Evolutionary conservation across 495 filamentous ascomycete genomes (phyloP).

Genomic region (Penicillium cataractarum): DNA sequence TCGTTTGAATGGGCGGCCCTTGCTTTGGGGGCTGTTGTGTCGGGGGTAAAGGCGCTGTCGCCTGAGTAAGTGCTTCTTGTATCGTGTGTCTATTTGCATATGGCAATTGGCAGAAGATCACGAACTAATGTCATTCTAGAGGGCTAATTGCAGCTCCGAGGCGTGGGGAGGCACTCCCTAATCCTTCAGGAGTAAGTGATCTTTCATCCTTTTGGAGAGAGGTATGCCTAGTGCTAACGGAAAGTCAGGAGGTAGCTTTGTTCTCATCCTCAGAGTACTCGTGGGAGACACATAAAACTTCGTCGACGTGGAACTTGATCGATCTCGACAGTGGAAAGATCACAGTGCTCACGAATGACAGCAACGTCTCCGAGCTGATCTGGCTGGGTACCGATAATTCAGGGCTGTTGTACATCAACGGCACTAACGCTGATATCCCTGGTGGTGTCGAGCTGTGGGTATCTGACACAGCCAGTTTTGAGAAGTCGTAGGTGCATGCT

Average conservation of each 20-base stretch:
- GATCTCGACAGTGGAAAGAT: conserved; percentile 44
- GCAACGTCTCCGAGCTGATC: conserved; percentile 48
- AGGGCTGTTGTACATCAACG: conserved; percentile 51
- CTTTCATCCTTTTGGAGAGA: background rate
- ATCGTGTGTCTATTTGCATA: background rate
- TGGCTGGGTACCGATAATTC: conserved; percentile 48
- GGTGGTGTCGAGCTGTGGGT: conserved; percentile 50
- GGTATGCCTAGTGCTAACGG: background rate
- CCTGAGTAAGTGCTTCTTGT: conserved; percentile 18
- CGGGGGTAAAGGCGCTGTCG: conserved; percentile 20
- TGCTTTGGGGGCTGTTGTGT: conserved; percentile 17
- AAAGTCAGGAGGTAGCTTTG: conserved; percentile 29
- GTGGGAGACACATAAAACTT: conserved; percentile 42
- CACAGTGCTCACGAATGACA: conserved; percentile 41
- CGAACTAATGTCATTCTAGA: conserved; percentile 21
- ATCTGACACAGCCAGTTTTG: conserved; percentile 34
- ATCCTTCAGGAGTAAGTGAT: conserved; percentile 40
- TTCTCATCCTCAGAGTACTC: conserved; percentile 50
- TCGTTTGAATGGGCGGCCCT: conserved; percentile 22
- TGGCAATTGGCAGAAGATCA: background rate
- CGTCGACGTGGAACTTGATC: conserved; percentile 40
- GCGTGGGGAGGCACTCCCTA: conserved; percentile 40
- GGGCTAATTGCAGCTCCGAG: conserved; percentile 41
- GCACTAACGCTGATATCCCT: conserved; percentile 45
- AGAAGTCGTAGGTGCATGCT: conserved; percentile 24